Evolutionary conservation across 2,329 filamentous ascomycete species (phyloP), one percentile per base, ranked within the genome.

Genomic region (Ceratocystis harringtonii): DNA sequence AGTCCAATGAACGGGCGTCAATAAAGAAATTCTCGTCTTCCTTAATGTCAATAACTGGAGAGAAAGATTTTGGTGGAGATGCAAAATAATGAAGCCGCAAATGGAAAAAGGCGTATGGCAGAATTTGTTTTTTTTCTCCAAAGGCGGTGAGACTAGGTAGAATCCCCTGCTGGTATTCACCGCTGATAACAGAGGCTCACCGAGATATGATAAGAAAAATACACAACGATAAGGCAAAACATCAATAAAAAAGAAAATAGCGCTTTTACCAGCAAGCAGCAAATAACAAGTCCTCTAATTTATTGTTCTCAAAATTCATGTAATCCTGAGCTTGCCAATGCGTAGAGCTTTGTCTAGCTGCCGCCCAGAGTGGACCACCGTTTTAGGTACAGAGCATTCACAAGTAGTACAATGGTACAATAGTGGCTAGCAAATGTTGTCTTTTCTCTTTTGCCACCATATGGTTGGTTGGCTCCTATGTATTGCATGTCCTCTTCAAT

Each of bases 11-110:
- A 19, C 5, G 17, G 28, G 5, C 55, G 55, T n/a, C 55, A 36
- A 58, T n/a, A 58, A 58, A 58, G 8, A 52, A 52, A 28, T 15
- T 52, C 10, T 58, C 22, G 55, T 58, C 19, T 58, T 36, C 12
- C 25, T 15, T n/a, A 25, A n/a, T 19, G 7, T 58, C 25, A 41
- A 7, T 30, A n/a, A 19, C 15, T 25, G 44, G 44, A 12, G 43
- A 30, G 41, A n/a, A 66, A 66, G 50, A 44, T 55, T 64, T 43
- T 62, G 61, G 62, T 64, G 65, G 65, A 64, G 65, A 66, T 66
- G 61, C 30, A 25, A 64, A 66, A 44, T 28, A 15, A 30, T 60
- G 52, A 64, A 25, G 61, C 43, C 48, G 32, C 19, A 45, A 52
- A 57, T 36, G 15, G 30, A 61, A 66, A 66, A 66, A 66, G 45